These are phyloP conservation scores for Elongisporangium undulatum DNA, from an alignment of 352 stramenopile species.

Conservation along the genomic window DNA sequence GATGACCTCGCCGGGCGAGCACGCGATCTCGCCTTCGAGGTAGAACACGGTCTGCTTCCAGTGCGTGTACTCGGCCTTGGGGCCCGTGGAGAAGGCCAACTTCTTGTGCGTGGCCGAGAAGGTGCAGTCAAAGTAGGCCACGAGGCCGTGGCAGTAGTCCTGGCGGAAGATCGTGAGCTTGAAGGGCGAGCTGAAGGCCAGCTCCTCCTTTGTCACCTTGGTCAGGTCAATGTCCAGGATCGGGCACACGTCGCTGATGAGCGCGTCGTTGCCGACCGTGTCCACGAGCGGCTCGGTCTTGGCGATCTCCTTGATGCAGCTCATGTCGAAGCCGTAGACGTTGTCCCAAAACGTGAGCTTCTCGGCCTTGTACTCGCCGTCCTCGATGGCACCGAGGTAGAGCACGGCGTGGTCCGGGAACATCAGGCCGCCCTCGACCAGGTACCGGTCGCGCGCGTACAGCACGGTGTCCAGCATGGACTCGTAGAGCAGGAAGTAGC, in stretches of 20 bases:
- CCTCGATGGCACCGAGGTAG: conserved; percentile 95
- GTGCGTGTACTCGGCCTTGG: conserved; percentile 95
- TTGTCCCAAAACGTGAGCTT: conserved; percentile 96
- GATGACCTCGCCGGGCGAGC: conserved; percentile 84
- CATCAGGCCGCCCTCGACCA: conserved; percentile 90
- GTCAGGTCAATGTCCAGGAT: conserved; percentile 92
- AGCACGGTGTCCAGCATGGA: conserved; percentile 98
- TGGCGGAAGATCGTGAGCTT: conserved; percentile 88
- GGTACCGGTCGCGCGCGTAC: conserved; percentile 95
- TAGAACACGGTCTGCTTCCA: conserved; percentile 99
- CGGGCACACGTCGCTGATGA: conserved; percentile 89
- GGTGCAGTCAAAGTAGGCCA: conserved; percentile 98
- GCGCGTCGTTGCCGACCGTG: conserved; percentile 90
- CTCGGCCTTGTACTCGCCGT: conserved; percentile 92
- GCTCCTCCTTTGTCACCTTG: conserved; percentile 92
- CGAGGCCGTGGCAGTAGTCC: conserved; percentile 95
- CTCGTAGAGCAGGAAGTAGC: conserved; percentile 97
- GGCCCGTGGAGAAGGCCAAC: conserved; percentile 95
- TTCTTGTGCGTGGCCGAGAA: conserved; percentile 96
- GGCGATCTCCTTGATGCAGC: conserved; percentile 95
- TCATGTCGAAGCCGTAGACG: conserved; percentile 99
- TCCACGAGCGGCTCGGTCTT: conserved; percentile 97
- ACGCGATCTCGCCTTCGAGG: conserved; percentile 83
- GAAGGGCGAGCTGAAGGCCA: conserved; percentile 92
- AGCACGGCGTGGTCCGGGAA: conserved; percentile 96